Conservation (phyloP, 257 asterid species). For the Paraleonurus japonicus region DNA sequence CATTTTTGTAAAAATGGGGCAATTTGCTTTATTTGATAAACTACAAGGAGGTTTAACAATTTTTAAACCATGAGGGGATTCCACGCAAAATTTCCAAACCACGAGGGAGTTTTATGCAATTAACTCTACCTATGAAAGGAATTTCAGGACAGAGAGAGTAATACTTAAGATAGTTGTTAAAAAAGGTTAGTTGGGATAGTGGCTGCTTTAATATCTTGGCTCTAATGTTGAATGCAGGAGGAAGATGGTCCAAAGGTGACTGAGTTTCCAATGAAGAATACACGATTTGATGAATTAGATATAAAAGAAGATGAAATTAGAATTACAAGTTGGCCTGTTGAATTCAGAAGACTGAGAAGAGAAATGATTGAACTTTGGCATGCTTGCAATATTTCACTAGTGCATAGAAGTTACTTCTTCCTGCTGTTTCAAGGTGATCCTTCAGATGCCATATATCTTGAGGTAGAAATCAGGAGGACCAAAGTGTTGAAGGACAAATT, state of each 20-base stretch:
- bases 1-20: too few relatives aligned
- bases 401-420: constrained; percentile 82
- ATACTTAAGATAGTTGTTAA: too few relatives aligned
- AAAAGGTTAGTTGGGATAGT: neutral
- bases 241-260: constrained; percentile 32
- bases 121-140: too few relatives aligned
- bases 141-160: too few relatives aligned
- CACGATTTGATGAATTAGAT: constrained; percentile 62
- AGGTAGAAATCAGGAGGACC: constrained; percentile 83
- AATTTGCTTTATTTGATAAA: too few relatives aligned
- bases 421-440: constrained; percentile 85
- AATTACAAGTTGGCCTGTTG: constrained; percentile 71
- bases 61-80: too few relatives aligned
- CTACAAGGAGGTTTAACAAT: too few relatives aligned
- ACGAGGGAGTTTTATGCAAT: too few relatives aligned
- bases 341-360: constrained; percentile 71
- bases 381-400: constrained; percentile 69
- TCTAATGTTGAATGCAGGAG: constrained; percentile 36
- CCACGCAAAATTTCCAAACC: too few relatives aligned
- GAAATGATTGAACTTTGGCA: constrained; percentile 84
- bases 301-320: constrained; percentile 54
- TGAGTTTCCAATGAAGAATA: constrained; percentile 40
- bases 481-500: constrained; percentile 61
- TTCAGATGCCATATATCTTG: constrained; percentile 78
- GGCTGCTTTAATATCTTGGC: neutral